Evolutionary conservation across 2,329 filamentous ascomycete species (phyloP).

Genomic region (Monosporascus sp.): DNA sequence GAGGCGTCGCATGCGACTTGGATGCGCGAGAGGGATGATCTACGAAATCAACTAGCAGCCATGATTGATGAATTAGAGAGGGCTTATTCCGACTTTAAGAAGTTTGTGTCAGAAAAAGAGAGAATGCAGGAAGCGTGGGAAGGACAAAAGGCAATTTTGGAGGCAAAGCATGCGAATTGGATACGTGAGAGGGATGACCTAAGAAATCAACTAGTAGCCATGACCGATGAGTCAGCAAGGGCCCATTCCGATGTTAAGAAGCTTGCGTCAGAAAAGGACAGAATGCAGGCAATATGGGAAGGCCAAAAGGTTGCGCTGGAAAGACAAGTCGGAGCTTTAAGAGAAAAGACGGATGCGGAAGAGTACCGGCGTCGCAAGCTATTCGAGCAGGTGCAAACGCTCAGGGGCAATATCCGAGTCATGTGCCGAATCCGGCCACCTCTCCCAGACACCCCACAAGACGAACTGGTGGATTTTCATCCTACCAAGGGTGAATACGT

Average conservation of each 20-base stretch:
- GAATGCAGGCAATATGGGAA: not conserved
- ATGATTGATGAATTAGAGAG: not conserved
- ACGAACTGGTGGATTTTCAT: constrained; percentile 49
- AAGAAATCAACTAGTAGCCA: not conserved
- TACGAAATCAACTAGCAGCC: not conserved
- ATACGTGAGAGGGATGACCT: not conserved
- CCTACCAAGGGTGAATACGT: constrained; percentile 53
- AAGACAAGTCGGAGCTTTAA: not conserved
- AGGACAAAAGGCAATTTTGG: not conserved
- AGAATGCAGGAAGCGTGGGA: not conserved
- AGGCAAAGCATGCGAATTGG: not conserved
- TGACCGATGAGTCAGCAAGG: not conserved
- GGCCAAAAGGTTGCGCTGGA: not conserved
- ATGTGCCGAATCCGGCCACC: constrained; percentile 90
- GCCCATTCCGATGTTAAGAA: not conserved
- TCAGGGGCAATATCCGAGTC: constrained; percentile 95
- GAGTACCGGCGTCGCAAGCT: constrained; percentile 68
- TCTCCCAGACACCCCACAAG: constrained; percentile 51
- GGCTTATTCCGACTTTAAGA: not conserved
- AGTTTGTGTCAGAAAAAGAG: not conserved
- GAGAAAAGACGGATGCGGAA: constrained; percentile 1
- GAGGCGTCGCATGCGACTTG: not conserved
- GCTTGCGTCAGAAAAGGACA: not conserved
- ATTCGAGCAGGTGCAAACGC: constrained; percentile 93
- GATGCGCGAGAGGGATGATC: not conserved